Percentiles rank a stretch among this genome's conserved stretches.
Conservation (phyloP, 345 rosid genomes). For the Pistacia vera region DNA sequence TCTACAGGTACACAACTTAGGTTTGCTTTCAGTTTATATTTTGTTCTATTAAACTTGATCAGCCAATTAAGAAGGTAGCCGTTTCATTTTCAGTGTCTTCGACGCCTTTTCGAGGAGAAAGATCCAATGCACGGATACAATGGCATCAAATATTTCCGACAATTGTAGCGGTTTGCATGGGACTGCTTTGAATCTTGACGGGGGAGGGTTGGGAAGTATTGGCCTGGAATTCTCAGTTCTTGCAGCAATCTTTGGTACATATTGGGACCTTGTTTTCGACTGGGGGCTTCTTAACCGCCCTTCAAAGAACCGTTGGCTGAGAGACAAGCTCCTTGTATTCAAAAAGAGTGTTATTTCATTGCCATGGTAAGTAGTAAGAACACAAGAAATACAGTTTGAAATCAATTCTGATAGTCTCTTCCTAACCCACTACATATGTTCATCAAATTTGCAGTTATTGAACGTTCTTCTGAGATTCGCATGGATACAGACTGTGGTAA, state of each 20-base stretch:
- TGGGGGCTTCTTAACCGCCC: slow-evolving; percentile 68
- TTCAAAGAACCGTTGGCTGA: slow-evolving; percentile 58
- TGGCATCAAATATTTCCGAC: slow-evolving; percentile 58
- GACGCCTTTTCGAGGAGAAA: slow-evolving; percentile 62
- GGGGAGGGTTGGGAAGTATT: slow-evolving; percentile 39
- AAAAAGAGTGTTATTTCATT: slow-evolving; percentile 45
- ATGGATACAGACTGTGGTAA: slow-evolving; percentile 65
- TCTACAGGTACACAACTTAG: slow-evolving; percentile 43
- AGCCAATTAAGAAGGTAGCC: too few species aligned
- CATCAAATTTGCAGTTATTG: slow-evolving; percentile 37
- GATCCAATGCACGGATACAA: slow-evolving; percentile 56
- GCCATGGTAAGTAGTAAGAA: slow-evolving; percentile 50
- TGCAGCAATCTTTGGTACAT: slow-evolving; percentile 52
- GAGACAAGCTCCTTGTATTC: slow-evolving; percentile 69
- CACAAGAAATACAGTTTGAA: neutral
- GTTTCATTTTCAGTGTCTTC: slow-evolving; percentile 41
- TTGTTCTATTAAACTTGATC: neutral
- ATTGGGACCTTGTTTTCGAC: slow-evolving; percentile 70
- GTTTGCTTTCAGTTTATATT: neutral
- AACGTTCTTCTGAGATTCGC: slow-evolving; percentile 62
- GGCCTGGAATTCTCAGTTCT: slow-evolving; percentile 45
- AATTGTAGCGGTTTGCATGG: slow-evolving; percentile 56
- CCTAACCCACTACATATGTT: neutral
- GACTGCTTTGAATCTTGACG: slow-evolving; percentile 47
- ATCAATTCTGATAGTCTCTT: neutral